Base-by-base conservation (phyloP, 176 grass and related monocot genomes). In the Carex pumila region DNA sequence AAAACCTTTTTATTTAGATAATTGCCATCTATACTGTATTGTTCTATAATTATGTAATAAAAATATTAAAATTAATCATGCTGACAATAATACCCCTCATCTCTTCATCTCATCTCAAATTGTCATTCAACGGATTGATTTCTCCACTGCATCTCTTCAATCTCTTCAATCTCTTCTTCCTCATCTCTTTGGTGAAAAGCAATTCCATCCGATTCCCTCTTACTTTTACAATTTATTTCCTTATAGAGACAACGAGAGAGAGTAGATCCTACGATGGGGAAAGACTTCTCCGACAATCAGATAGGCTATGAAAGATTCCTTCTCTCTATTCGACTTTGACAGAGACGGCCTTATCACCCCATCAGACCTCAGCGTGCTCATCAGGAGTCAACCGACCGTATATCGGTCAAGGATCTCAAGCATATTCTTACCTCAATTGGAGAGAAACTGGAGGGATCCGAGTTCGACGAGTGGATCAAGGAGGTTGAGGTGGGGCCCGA, bases 381-480 rank as follows among this genome's bases (percentile, higher is more conserved):
- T 95, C 95, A 99, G 91, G 91, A 99, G 85, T 85, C 85, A 11
- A 95, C 89, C 5, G 93, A 93, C 0, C 88, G 84, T 75, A 89
- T 99, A 78, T 89, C 96, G 79, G 93, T 95, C 56, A 92, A 93
- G 83, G 96, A 99, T 71, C 93, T 99, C 50, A 90, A 91, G 88
- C 96, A 99, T 86, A 93, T 99, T 81, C 93, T 99, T 85, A 92
- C 91, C 80, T 92, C 86, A 88, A 94, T 99, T 58, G 96, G 96
- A 53, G 96, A 99, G 93, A 99, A 99, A 86, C 89, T 98, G 82
- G 92, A 94, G 75, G 90, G 90, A 1, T 79, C 84, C 25, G 96
- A 99, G 86, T 99, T 99, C 87, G 96, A 99, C 76, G 96, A 99
- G 89, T 99, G 96, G 96, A 99, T 95, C 91, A 91, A 93, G 84